Evolutionary conservation across 345 rosid genomes (phyloP), one percentile per base, ranked within the genome.

Genomic region (Dipteronia dyeriana): DNA sequence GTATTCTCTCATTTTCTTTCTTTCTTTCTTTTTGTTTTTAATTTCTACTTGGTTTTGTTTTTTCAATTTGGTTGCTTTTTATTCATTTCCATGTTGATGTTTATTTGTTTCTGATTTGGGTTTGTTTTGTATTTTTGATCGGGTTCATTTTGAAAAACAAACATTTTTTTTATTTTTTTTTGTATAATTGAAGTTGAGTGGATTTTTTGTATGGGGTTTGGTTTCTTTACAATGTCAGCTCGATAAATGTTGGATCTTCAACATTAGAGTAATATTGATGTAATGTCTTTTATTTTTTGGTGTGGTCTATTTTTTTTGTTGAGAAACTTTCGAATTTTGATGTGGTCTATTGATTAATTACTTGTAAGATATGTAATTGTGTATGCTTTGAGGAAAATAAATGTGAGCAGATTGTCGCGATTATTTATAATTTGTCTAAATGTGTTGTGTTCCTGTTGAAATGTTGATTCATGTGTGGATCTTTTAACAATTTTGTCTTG

Each of bases 1-100:
- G 96, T 91, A 70, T 29, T 51, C 2, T 67, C 38, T 38, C 71
- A 60, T 51, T 49, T 22, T 73, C 71, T 3, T 41, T 41, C 45
- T 9, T 41, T 41, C 9, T 14, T n/a, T n/a, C n/a, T n/a, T 26
- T 73, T 26, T 0, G 34, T 31, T 31, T 31, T 31, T 31, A 31
- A 31, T 34, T 62, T 16, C 17, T 14, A 10, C 3, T 25, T 65
- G 13, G 49, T 39, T 14, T 56, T 39, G 9, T 45, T 43, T 60
- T 62, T n/a, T 9, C n/a, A 7, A 2, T 3, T 16, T 10, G 0
- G 11, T 65, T 17, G 5, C 38, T 51, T 51, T 51, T 23, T 12
- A 38, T n/a, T 29, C 2, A 26, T 31, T 1, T 10, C n/a, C 7
- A 13, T 10, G 13, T 68, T 22, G 7, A 39, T 70, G 4, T 70